Evolutionary conservation across 768 basidiomycete genomes (phyloP), one percentile per base, ranked within the genome.

Genomic region (Kwoniella sp.): DNA sequence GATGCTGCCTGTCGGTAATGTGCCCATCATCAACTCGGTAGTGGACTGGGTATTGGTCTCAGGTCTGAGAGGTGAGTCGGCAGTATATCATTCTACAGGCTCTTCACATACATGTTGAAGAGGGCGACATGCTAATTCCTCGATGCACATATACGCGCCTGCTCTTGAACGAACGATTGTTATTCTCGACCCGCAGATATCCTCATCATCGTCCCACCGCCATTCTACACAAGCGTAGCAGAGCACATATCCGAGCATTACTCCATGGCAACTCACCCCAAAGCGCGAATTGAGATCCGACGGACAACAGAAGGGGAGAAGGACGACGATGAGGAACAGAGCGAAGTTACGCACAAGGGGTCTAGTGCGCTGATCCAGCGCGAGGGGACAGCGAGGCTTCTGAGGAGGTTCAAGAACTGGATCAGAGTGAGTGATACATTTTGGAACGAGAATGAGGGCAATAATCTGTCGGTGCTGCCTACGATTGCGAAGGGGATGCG

Each of bases 31-130:
- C 64, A 89, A 92, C 75, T 90, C 91, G 70, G 85, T 86, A 8
- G 84, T 97, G 28, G 83, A 86, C 8, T 97, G 94, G 94, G 81
- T 97, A 29, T 90, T 95, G 71, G 86, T 89, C 47, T 88, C 92
- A 12, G 91, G 92, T 23, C 87, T 96, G 37, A 87, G 86, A 83
- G 92, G 93, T 90, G 59, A 50, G 83, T 73, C 2, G 29, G 25
- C 55, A 31, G 47, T 31, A 20, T 51, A 67, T 57, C 65, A 57
- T n/a, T n/a, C n/a, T n/a, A n/a, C n/a, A n/a, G n/a, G n/a, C n/a
- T n/a, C n/a, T n/a, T n/a, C n/a, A n/a, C n/a, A n/a, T n/a, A n/a
- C n/a, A n/a, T n/a, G n/a, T n/a, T n/a, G n/a, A n/a, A n/a, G n/a
- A n/a, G n/a, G n/a, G n/a, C n/a, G n/a, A n/a, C n/a, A n/a, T n/a